phyloP scores from a whole-genome alignment of 163 green algal genomes.

The Volvox carteri region DNA sequence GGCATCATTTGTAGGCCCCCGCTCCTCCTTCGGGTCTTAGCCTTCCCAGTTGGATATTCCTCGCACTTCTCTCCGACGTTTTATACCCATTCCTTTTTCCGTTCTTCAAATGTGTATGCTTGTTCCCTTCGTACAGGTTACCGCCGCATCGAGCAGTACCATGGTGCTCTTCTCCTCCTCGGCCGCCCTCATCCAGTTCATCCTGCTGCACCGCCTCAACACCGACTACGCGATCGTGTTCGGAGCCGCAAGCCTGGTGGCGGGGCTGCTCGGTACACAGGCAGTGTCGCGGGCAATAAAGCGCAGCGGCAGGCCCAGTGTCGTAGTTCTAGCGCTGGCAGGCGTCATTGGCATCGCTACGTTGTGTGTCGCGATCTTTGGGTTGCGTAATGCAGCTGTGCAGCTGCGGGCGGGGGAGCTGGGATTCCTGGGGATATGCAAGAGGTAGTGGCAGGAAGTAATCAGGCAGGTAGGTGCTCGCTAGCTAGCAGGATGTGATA shows the following conservation, averaged over 20 bases:
- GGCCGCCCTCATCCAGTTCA: constrained; percentile 55
- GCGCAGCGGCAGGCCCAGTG: constrained; percentile 17
- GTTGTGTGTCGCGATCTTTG: constrained; percentile 50
- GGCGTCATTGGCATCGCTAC: constrained; percentile 34
- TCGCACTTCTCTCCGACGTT: too few relatives aligned
- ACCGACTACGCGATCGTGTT: constrained; percentile 33
- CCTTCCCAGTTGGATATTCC: too few relatives aligned
- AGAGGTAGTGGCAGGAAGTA: background rate
- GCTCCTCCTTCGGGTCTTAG: background rate
- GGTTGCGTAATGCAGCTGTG: background rate
- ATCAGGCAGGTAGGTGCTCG: too few relatives aligned
- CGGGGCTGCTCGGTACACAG: constrained; percentile 45
- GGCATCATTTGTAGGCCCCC: background rate
- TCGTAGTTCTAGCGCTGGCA: constrained; percentile 59
- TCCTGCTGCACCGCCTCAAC: constrained; percentile 55
- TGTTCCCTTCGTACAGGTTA: constrained; percentile 21
- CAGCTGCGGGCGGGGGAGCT: constrained; percentile 10
- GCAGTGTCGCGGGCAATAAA: background rate
- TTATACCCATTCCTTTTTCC: too few relatives aligned
- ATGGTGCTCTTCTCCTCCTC: constrained; percentile 68
- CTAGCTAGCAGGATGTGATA: too few relatives aligned
- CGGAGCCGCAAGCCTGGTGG: constrained; percentile 36
- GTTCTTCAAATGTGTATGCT: background rate
- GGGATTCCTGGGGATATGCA: constrained; percentile 33
- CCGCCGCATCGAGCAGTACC: constrained; percentile 53